phyloP scores from a whole-genome alignment of 2,329 filamentous ascomycete genomes.

The Ascochyta lentis region DNA sequence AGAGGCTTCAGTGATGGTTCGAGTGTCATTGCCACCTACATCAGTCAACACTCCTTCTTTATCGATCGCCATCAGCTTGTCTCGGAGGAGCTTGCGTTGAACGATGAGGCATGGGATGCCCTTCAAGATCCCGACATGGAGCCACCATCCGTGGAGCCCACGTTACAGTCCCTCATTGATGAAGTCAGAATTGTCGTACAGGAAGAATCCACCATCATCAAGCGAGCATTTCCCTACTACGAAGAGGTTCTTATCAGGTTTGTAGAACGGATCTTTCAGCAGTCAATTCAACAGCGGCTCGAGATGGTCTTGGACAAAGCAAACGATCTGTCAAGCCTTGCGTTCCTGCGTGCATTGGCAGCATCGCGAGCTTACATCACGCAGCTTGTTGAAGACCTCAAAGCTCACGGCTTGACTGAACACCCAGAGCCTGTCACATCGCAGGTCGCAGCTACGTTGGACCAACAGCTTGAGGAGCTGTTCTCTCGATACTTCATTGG shows the following conservation, averaged over 20 bases:
- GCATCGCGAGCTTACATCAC: conserved; percentile 90
- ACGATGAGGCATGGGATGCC: conserved; percentile 81
- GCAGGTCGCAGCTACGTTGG: conserved; percentile 74
- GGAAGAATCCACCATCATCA: conserved; percentile 96
- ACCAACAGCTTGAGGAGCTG: conserved; percentile 72
- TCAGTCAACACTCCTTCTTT: conserved; percentile 99
- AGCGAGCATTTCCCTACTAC: conserved; percentile 93
- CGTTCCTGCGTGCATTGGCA: conserved; percentile 89
- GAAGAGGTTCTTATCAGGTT: conserved; percentile 94
- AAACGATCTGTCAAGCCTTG: conserved; percentile 85
- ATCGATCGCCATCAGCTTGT: conserved; percentile 94
- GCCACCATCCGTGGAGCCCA: conserved; percentile 88
- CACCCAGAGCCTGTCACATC: conserved; percentile 90
- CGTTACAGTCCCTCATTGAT: conserved; percentile 87
- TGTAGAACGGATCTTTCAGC: conserved; percentile 93
- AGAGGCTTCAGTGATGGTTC: conserved; percentile 95
- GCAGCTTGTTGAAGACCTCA: conserved; percentile 87
- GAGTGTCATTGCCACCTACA: conserved; percentile 93
- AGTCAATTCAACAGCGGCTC: conserved; percentile 93
- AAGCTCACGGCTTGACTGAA: conserved; percentile 91
- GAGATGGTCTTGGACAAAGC: conserved; percentile 97
- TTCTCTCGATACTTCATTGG: conserved; percentile 72
- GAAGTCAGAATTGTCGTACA: conserved; percentile 96
- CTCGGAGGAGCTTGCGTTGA: conserved; percentile 79
- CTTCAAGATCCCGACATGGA: conserved; percentile 94